These are phyloP conservation scores for Haplosporangium sp. DNA, from an alignment of 371 early-diverging fungal species.

Conservation along the genomic window DNA sequence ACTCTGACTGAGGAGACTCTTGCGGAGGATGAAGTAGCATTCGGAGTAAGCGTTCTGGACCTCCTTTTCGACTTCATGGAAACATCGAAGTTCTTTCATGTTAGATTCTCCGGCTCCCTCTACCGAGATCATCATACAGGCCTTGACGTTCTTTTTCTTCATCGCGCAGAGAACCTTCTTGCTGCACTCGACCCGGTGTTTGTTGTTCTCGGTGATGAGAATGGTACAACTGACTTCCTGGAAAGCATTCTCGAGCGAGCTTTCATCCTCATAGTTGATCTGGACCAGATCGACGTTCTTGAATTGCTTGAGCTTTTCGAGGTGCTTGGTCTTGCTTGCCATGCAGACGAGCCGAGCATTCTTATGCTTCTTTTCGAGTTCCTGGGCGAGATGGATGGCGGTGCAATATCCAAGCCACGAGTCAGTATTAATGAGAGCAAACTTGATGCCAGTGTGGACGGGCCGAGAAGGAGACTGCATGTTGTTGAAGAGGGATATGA, in stretches of 20 bases:
- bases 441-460: conserved; percentile 2
- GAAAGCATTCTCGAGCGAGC: conserved; percentile 17
- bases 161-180: conserved; percentile 22
- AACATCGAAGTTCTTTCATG: conserved; percentile 19
- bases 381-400: conserved; percentile 25
- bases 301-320: conserved; percentile 26
- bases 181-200: conserved; percentile 27
- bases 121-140: conserved; percentile 27
- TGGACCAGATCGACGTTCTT: conserved; percentile 34
- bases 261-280: conserved; percentile 26
- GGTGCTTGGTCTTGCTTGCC: conserved; percentile 17
- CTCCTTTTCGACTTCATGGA: conserved; percentile 23
- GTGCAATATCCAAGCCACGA: conserved; percentile 30
- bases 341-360: conserved; percentile 29
- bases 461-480: not conserved
- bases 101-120: conserved; percentile 17
- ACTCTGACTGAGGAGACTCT: conserved; percentile 23
- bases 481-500: not conserved
- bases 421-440: conserved; percentile 33
- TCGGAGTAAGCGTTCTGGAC: conserved; percentile 13
- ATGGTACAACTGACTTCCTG: conserved; percentile 10
- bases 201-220: conserved; percentile 29
- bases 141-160: conserved; percentile 15
- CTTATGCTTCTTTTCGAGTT: conserved; percentile 20
- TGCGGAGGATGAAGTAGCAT: conserved; percentile 31